Base-by-base conservation (phyloP, 768 basidiomycete species). In the Boletales sp. region DNA sequence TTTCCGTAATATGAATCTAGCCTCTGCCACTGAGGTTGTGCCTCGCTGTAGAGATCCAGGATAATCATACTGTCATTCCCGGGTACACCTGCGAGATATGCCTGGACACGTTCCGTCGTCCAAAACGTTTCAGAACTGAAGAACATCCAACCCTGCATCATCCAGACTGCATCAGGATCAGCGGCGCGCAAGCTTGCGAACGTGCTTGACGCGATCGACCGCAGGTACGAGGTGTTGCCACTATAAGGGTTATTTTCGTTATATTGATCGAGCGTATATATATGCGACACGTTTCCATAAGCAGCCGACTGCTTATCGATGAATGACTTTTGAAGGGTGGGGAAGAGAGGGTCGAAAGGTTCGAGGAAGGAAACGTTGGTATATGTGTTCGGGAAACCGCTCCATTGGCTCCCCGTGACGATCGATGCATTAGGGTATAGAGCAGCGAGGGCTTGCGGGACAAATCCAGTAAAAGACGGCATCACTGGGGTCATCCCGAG, bases 211-310 rank as follows among this genome's bases (percentile, higher is more conserved):
- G 71, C 58, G 44, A 74, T 60, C 41, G 55, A 62, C 28, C 56
- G 49, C 11, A 74, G 59, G 56, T 74, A 74, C 12, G 60, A 61
- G 9, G 54, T 36, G 44, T 70, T 57, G 9, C 61, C 56, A 51
- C 64, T 72, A 39, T 61, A 68, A 3, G 73, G 72, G 38, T 68
- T 55, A 49, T 70, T 74, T 57, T 74, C 73, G 60, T 73, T 73
- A 60, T 74, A 74, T 45, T 72, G 73, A 55, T 74, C 73, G 33
- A 74, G 68, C n/a, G 73, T 72, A 49, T 74, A 74, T 45, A 74
- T 62, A 43, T 74, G 72, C 15, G 72, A 65, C 28, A 72, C 52
- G 38, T 67, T 62, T 8, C 73, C 73, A 44, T 72, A 74, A 0
- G 67, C 68, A 10, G 61, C 64, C 13, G 54, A 48, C 55, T 74